Evolutionary conservation across 2,329 filamentous ascomycete species (phyloP).

Genomic region (Westerdykella ornata): DNA sequence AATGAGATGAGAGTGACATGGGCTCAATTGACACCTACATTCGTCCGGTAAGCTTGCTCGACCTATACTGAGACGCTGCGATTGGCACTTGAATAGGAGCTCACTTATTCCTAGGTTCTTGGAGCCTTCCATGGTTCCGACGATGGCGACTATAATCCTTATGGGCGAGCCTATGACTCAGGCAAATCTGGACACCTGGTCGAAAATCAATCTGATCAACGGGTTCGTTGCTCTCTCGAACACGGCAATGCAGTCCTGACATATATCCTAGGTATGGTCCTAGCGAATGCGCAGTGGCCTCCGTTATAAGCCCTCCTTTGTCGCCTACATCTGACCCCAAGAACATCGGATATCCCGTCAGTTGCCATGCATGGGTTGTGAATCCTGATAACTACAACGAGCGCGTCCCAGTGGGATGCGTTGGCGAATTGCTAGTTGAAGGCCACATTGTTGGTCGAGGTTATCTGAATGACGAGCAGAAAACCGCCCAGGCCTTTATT

Average conservation of each 20-base stretch:
- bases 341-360: conserved; percentile 21
- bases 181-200: conserved; percentile 18
- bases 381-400: conserved; percentile 27
- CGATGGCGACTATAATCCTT: conserved; percentile 36
- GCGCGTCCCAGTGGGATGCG: conserved; percentile 26
- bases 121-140: conserved; percentile 27
- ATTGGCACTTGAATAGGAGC: too few relatives aligned
- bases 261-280: conserved; percentile 15
- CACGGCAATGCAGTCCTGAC: neutral
- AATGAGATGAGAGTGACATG: conserved; percentile 16
- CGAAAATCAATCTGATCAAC: conserved; percentile 17
- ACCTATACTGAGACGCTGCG: too few relatives aligned
- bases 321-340: conserved; percentile 10
- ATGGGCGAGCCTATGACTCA: conserved; percentile 27
- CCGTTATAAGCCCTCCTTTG: conserved; percentile 6
- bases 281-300: conserved; percentile 19
- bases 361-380: conserved; percentile 31
- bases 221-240: conserved; percentile 7
- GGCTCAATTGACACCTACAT: conserved; percentile 17
- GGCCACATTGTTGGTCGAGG: conserved; percentile 40
- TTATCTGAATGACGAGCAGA: conserved; percentile 18
- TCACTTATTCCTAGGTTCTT: conserved; percentile 10
- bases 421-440: conserved; percentile 51
- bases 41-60: conserved; percentile 14
- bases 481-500: conserved; percentile 20